Evolutionary conservation across 495 filamentous ascomycete genomes (phyloP), one percentile per base, ranked within the genome.

Genomic region (Sphaerosporella brunnea): DNA sequence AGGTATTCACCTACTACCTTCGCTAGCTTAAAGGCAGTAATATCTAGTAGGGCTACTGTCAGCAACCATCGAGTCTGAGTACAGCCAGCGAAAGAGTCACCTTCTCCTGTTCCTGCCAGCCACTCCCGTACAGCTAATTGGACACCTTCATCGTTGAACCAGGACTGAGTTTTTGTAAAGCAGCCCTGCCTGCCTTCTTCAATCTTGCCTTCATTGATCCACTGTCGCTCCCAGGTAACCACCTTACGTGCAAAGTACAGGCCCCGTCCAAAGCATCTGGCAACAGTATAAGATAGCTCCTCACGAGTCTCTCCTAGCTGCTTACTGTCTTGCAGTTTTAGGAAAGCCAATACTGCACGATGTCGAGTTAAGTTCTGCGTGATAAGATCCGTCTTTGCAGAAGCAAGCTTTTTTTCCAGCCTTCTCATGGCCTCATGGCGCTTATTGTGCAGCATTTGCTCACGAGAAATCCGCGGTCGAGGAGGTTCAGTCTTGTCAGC

Each of bases 141-240:
- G 10, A 48, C 46, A 2, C 46, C 36, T 18, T 43, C 36, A 30
- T 48, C 20, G n/a, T 48, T 26, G n/a, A 48, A 48, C 36, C 36
- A 48, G 7, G 36, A 48, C 8, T 20, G 35, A 5, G 34, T 43
- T n/a, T 24, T 43, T 3, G 8, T 21, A 42, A 24, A 41, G 15
- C 13, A 43, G 13, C 36, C 46, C 19, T 18, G 46, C 21, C 23
- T 21, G 0, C 36, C 46, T 24, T 48, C 20, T 4, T 26, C 20
- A 18, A 42, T 42, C n/a, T 42, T 41, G 4, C 40, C 13, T 11
- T 21, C 13, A 19, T 16, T n/a, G n/a, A 21, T 23, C 36, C 36
- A 48, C 3, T 11, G 20, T 11, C 18, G 13, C 23, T 48, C 46
- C 35, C 36, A 48, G 8, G 36, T 23, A 16, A 48, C 23, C 1